These are phyloP conservation scores for Xylariomycetidae sp. DNA, from an alignment of 2,329 filamentous ascomycete genomes.

Conservation along the genomic window DNA sequence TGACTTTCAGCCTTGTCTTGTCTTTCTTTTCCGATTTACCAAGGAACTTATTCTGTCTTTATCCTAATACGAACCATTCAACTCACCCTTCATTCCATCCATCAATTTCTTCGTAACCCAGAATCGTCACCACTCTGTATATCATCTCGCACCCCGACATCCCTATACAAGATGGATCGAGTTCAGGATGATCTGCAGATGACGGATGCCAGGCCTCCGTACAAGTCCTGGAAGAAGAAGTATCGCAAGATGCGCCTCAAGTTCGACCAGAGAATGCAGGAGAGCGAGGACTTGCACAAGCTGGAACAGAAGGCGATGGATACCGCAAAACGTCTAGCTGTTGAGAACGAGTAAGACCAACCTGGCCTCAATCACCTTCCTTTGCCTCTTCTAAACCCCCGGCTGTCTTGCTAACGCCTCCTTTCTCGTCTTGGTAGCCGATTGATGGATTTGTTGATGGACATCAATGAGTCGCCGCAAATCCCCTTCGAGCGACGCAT, in stretches of 20 bases:
- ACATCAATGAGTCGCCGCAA: conserved; percentile 80
- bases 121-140: too few species aligned
- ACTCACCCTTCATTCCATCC: neutral
- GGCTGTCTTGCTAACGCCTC: conserved; percentile 3
- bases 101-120: neutral
- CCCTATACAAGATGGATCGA: conserved; percentile 27
- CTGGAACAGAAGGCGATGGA: conserved; percentile 76
- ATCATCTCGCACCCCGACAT: too few species aligned
- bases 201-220: conserved; percentile 43
- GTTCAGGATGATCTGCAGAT: conserved; percentile 28
- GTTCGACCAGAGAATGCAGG: conserved; percentile 73
- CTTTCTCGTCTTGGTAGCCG: conserved; percentile 52
- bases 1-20: neutral
- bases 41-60: neutral
- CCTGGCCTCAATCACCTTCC: conserved; percentile 8
- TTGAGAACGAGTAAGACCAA: conserved; percentile 82
- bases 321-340: conserved; percentile 76
- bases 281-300: conserved; percentile 77
- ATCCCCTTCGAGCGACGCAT: conserved; percentile 71
- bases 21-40: neutral
- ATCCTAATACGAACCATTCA: neutral
- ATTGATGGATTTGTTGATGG: conserved; percentile 80
- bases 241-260: conserved; percentile 83
- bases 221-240: conserved; percentile 83
- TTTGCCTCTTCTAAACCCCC: conserved; percentile 9